Base-by-base conservation (phyloP, 176 grass and related monocot species). In the Hordeum marinum region DNA sequence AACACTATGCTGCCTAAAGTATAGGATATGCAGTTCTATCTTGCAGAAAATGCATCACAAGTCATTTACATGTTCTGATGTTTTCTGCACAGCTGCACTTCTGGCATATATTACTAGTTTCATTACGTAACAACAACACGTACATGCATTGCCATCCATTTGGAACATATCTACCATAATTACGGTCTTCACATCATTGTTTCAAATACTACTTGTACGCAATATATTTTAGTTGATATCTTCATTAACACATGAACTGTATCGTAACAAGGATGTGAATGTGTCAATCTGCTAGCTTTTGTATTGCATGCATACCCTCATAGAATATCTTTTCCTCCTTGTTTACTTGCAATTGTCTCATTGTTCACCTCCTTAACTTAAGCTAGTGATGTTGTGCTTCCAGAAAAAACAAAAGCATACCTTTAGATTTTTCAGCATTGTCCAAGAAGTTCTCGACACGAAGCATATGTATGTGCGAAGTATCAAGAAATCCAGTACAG, bases 401-500 rank as follows among this genome's bases (percentile, higher is more conserved):
- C 18, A 64, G 2, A 36, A 79, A 63, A 42, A 3, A 63, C 1
- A 68, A 63, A 75, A n/a, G 11, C 50, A 4, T 85, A 95, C 96
- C 91, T 84, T 82, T 68, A 85, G 75, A 89, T 57, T 94, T 85
- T 81, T 98, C 90, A 63, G 93, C 90, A 81, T 83, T 89, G n/a
- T 82, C 70, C 42, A 99, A 86, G 88, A 94, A 99, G 64, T 76
- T 94, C 76, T 99, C 91, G 8, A 99, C 96, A 62, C 82, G 90
- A 74, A 90, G 72, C 77, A 92, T 91, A 79, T 99, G 96, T 85
- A 99, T 91, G 68, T 87, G 89, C 32, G 96, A 99, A 18, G 72
- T 65, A 88, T 94, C 90, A 85, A 89, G 78, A 90, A 99, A 99
- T 88, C 93, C 96, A 79, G 93, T 98, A 80, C 82, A 85, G 77